Evolutionary conservation across 768 basidiomycete species (phyloP).

Genomic region (Lactifluus pinguis): DNA sequence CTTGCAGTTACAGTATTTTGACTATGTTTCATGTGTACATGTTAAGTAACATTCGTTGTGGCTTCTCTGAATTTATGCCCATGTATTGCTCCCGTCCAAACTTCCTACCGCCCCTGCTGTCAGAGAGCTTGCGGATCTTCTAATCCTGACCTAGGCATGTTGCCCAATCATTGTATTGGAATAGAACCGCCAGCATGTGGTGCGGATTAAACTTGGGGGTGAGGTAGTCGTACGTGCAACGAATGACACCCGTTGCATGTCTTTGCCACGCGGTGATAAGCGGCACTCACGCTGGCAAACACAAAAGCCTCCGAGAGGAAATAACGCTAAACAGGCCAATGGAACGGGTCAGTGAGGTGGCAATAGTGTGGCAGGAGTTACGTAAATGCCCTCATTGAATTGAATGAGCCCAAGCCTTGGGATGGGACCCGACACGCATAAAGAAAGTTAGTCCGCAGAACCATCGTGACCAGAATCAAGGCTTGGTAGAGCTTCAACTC

Average conservation of each 20-base stretch:
- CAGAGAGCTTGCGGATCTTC: not conserved
- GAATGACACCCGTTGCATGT: not conserved
- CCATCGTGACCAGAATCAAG: too few relatives aligned
- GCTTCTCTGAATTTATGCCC: not conserved
- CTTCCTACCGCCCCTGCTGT: not conserved
- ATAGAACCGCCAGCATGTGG: conserved; percentile 17
- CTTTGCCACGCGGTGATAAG: conserved; percentile 26
- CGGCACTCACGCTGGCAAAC: conserved; percentile 37
- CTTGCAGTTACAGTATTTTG: not conserved
- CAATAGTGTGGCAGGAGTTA: conserved; percentile 34
- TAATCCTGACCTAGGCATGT: not conserved
- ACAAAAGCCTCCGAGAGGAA: conserved; percentile 29
- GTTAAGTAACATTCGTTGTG: not conserved
- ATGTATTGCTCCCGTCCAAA: not conserved
- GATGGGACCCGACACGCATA: conserved; percentile 30
- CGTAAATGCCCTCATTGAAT: conserved; percentile 42
- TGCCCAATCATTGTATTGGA: not conserved
- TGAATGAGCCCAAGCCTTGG: conserved; percentile 24
- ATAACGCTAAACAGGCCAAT: conserved; percentile 42
- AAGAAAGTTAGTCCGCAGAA: conserved; percentile 29
- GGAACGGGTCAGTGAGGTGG: conserved; percentile 29
- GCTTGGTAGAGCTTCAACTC: too few relatives aligned
- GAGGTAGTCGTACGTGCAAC: too few relatives aligned
- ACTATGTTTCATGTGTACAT: not conserved
- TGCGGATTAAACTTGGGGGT: conserved; percentile 18